Evolutionary conservation across 2,329 filamentous ascomycete species (phyloP), one percentile per base, ranked within the genome.

Genomic region (Trichoderma asperellum): DNA sequence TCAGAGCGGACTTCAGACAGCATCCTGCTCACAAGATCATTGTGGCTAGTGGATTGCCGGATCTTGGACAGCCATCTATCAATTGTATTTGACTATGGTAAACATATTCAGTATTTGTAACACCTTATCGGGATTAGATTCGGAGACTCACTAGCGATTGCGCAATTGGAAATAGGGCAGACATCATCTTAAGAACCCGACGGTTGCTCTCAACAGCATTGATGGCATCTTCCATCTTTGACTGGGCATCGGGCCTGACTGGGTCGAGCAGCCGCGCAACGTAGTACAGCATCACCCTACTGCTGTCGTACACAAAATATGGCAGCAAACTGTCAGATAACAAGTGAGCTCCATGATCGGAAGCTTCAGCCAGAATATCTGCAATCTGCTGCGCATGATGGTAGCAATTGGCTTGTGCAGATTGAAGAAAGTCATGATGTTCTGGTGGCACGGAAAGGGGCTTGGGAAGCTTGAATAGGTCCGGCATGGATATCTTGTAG

Each of bases 281-380:
- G 68, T 83, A 83, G 72, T 84, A 84, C 1, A 84, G 73, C 80
- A 84, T 83, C 47, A 83, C 80, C 5, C 83, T 78, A 60, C 80
- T 83, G 71, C 82, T 83, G 66, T 84, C 82, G 71, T 83, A 84
- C 1, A 81, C 79, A 69, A 84, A 84, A 18, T 81, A 83, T 1
- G 82, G 82, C 35, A 83, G 76, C 73, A 83, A 74, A 56, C 80
- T 82, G 57, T 84, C 83, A 0, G 82, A 81, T 29, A 84, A 71
- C 43, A 81, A 78, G 4, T 79, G 74, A 5, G 77, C 73, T 16
- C 82, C 83, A 70, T 83, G 81, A 47, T 79, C 78, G 2, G 79
- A 78, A 8, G 81, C 79, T 64, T 82, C 79, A 7, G 79, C 77
- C 21, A 82, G 69, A 24, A 82, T 81, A 8, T 74, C 74, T 3